These are phyloP conservation scores for Starmera quercuum DNA, from an alignment of 805 yeast genomes.

Conservation along the genomic window DNA sequence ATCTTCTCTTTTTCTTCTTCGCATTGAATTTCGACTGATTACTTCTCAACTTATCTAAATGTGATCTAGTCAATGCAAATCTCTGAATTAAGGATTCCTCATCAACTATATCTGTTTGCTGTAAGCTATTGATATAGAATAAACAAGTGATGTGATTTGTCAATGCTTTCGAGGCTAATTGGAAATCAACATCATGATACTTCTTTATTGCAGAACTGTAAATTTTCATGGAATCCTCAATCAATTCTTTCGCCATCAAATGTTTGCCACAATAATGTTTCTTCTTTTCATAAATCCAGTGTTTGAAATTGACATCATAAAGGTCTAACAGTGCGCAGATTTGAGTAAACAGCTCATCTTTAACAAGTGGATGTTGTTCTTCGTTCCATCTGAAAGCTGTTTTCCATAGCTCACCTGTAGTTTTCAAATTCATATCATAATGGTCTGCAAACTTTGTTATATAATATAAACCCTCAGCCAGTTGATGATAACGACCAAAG, in stretches of 20 bases:
- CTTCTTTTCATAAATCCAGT: too few relatives aligned
- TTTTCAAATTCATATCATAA: background rate
- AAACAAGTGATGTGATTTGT: background rate
- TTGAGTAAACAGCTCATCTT: too few relatives aligned
- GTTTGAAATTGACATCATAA: too few relatives aligned
- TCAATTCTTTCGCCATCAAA: too few relatives aligned
- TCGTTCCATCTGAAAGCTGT: background rate
- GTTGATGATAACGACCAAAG: background rate
- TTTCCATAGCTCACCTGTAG: background rate
- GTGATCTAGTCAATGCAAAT: background rate
- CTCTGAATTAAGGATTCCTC: background rate
- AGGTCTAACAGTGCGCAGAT: too few relatives aligned
- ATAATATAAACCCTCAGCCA: background rate
- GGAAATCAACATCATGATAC: background rate
- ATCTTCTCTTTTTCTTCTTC: background rate
- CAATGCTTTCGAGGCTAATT: background rate
- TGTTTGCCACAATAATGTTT: too few relatives aligned
- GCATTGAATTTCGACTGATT: background rate
- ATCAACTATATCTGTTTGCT: conserved; percentile 1
- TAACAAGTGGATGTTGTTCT: too few relatives aligned
- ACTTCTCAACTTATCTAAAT: background rate
- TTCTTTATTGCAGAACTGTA: background rate
- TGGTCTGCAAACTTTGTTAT: background rate
- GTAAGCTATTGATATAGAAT: background rate
- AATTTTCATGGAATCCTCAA: background rate